Base-by-base conservation (phyloP, 2,329 filamentous ascomycete species). In the Fusarium nanum region DNA sequence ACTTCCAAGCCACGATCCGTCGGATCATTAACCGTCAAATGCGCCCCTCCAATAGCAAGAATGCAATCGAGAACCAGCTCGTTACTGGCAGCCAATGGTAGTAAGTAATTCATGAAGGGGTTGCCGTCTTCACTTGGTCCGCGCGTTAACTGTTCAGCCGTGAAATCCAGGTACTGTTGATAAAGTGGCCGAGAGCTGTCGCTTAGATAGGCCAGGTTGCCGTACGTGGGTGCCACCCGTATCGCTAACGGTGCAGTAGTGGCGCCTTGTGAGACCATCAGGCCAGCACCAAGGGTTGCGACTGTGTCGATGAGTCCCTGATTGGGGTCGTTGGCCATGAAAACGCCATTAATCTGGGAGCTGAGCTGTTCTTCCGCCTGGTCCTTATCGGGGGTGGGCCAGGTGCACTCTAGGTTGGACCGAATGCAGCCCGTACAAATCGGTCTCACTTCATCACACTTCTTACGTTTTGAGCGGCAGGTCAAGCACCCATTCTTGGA, bases 381-480 rank as follows among this genome's bases (percentile, higher is more conserved):
- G 11, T 6, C 22, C 11, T 42, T 34, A 2, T 56, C 30, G 1
- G 37, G 5, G 2, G 20, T 40, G 37, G 49, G 44, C 58, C 58
- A 32, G 18, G 22, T 6, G 7, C 58, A 64, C 7, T 64, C 44
- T 32, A 44, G 28, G 5, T 30, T 10, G 8, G 49, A 30, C 18
- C 58, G 45, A 18, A 10, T 37, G 32, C 60, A 64, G 12, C 42
- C 49, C 8, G 28, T 25, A 18, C 49, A 56, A 12, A 30, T 30
- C 7, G 53, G 53, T 9, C 48, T 47, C 3, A 46, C 28, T 27
- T 65, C 47, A 9, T 65, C 37, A 16, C 62, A 60, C 22, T 65
- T 65, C 40, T 65, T 65, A 11, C 60, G 62, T n/a, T 64, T 65
- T 8, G 45, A 28, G 1, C 62, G 62, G 18, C 62, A 65, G 2